Evolutionary conservation across 306 rosid genomes (phyloP).

Genomic region (Gleditsia sinensis): DNA sequence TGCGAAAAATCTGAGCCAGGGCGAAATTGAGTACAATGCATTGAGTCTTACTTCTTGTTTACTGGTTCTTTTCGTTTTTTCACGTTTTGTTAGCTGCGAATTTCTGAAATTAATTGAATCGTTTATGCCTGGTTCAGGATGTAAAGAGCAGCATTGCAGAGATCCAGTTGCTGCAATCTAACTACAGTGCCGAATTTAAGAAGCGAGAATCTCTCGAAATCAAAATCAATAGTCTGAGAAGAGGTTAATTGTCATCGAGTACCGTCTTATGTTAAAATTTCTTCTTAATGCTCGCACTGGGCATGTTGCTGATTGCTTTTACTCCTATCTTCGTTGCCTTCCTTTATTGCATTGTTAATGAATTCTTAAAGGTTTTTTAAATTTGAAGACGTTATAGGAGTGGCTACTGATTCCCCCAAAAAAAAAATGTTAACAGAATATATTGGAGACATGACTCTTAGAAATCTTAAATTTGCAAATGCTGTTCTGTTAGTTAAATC

Average conservation of each 20-base stretch:
- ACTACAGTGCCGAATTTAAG: conserved; percentile 46
- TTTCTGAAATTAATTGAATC: not conserved
- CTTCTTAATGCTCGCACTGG: not conserved
- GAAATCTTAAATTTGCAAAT: not conserved
- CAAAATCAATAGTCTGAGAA: conserved; percentile 49
- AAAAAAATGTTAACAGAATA: not conserved
- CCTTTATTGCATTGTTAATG: not conserved
- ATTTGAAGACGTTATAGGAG: not conserved
- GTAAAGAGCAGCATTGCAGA: conserved; percentile 53
- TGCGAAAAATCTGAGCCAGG: not conserved
- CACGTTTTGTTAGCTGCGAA: not conserved
- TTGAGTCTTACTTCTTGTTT: too few species aligned
- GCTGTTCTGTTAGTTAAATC: not conserved
- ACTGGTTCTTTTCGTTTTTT: not conserved
- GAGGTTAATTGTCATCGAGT: conserved; percentile 35
- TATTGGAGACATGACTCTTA: not conserved
- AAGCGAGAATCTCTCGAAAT: conserved; percentile 64
- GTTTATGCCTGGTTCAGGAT: conserved; percentile 43
- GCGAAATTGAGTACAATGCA: too few species aligned
- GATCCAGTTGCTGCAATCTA: conserved; percentile 51
- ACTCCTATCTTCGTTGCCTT: not conserved
- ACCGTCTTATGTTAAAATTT: not conserved
- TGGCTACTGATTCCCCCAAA: not conserved
- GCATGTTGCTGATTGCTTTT: not conserved
- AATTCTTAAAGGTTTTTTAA: not conserved